Base-by-base conservation (phyloP, 176 grass and related monocot genomes). In the Chloris gayana region DNA sequence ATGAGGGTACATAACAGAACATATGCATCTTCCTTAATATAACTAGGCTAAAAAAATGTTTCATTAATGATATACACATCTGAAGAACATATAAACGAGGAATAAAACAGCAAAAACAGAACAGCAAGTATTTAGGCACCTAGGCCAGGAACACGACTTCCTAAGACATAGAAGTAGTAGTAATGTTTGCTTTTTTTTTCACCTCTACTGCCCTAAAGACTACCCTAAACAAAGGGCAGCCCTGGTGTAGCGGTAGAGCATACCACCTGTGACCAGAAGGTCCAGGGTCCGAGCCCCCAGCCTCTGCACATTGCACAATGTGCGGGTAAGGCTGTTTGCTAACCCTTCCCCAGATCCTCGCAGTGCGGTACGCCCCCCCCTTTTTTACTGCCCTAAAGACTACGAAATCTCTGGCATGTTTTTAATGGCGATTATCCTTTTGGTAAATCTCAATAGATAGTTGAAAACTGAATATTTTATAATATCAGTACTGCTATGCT, bases 401-500 rank as follows among this genome's bases (percentile, higher is more conserved):
- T 77, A n/a, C 4, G 5, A 67, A 7, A 9, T 69, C 50, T 44
- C 17, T 41, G 42, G 21, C 68, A 19, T 72, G 42, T 24, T 19
- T 72, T 71, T 4, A 49, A 44, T 57, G 83, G 73, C 44, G 38
- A 81, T 81, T 71, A 45, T 4, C 27, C 39, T 19, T 80, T 60
- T 49, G 79, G 25, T 46, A 46, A 14, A 46, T 32, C 70, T 31
- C 14, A 14, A 18, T 15, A 34, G 37, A 80, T 50, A 27, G 42
- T 42, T 66, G 46, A 6, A 58, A 80, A 22, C 22, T 53, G 58
- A 34, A 44, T n/a, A n/a, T n/a, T n/a, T n/a, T n/a, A 57, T 14
- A 25, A 18, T 66, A 13, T 25, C 14, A 1, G 6, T 42, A 33
- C 32, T 44, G 38, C 58, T 79, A 85, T 42, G 25, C 19, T 45